Evolutionary conservation across 2,329 filamentous ascomycete species (phyloP), one percentile per base, ranked within the genome.

Genomic region (Fonsecaea erecta): DNA sequence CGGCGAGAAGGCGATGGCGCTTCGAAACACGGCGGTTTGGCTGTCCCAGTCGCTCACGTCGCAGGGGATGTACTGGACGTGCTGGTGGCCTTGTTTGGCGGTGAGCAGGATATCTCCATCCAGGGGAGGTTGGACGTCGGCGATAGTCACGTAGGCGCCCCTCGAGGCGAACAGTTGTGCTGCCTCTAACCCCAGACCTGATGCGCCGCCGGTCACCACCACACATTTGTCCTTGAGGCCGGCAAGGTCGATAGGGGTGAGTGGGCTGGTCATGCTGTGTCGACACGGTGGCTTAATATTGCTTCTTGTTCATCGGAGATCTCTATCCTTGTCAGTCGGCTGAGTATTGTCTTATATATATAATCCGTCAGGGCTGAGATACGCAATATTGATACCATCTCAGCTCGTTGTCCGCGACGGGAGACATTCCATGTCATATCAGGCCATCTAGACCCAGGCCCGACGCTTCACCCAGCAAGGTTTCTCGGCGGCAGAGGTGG

Each of bases 131-230:
- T 67, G 62, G 0, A 55, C 37, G 32, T 67, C 65, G 11, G 59
- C 65, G 18, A 67, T 34, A 2, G 65, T 67, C 30, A 67, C 59
- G 12, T 60, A 62, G 2, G 65, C 65, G 21, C 65, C 65, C 28
- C 52, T 48, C 16, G 63, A 57, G 18, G 62, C 62, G 58, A 65
- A 65, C 28, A 71, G 71, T 30, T 67, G 62, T 11, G 70, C 64
- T 14, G 69, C 66, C 34, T 67, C 68, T 21, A 70, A 68, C 7
- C 73, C 73, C 16, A 74, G 68, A 2, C 73, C 73, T 21, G 69
- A 81, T 3, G 79, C 79, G 35, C 79, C 80, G 66, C 80, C 80
- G 2, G 80, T 82, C 16, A 82, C 75, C 65, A 82, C 77, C 58
- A 81, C 76, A n/a, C 80, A 72, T 73, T 80, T 81, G 74, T 74